Percentiles rank a stretch among this genome's conserved stretches.
These are phyloP conservation scores for Rhipidocladum racemiflorum DNA, from an alignment of 176 grass and related monocot species.

Conservation along the genomic window DNA sequence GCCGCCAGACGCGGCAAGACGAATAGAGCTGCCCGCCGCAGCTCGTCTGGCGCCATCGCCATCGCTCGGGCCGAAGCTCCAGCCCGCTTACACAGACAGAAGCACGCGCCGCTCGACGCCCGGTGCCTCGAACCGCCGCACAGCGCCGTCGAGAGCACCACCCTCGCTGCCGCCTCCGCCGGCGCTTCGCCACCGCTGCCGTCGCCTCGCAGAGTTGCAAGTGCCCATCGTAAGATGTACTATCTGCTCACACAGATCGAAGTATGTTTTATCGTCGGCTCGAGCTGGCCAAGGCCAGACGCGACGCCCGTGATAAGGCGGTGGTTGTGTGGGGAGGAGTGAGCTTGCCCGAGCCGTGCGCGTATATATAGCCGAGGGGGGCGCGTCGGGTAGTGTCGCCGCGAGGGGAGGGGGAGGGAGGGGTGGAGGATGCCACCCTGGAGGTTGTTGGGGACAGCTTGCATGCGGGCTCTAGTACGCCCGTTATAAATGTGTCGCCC, in stretches of 20 bases:
- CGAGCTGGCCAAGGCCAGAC: not conserved
- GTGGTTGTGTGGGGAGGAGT: not conserved
- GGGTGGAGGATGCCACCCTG: constrained; percentile 59
- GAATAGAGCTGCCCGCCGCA: constrained; percentile 86
- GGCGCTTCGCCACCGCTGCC: constrained; percentile 16
- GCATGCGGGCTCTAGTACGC: constrained; percentile 34
- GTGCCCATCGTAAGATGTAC: constrained; percentile 40
- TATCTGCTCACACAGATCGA: not conserved
- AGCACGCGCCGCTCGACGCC: constrained; percentile 46
- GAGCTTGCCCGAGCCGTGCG: not conserved
- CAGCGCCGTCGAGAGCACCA: constrained; percentile 55
- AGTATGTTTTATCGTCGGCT: not conserved
- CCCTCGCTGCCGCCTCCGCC: constrained; percentile 46
- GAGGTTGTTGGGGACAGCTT: constrained; percentile 85
- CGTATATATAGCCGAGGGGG: constrained; percentile 19
- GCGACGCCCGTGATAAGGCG: not conserved
- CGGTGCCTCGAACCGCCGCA: constrained; percentile 67
- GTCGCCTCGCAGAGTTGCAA: constrained; percentile 79
- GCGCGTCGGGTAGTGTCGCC: constrained; percentile 35
- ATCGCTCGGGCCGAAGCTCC: constrained; percentile 56
- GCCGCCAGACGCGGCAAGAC: no score
- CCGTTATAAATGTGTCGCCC: constrained; percentile 31
- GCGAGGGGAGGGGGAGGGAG: not conserved
- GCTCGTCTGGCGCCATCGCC: constrained; percentile 36
- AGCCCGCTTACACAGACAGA: constrained; percentile 87